Evolutionary conservation across 148 eudicot genomes (phyloP).

Genomic region (Silene latifolia): DNA sequence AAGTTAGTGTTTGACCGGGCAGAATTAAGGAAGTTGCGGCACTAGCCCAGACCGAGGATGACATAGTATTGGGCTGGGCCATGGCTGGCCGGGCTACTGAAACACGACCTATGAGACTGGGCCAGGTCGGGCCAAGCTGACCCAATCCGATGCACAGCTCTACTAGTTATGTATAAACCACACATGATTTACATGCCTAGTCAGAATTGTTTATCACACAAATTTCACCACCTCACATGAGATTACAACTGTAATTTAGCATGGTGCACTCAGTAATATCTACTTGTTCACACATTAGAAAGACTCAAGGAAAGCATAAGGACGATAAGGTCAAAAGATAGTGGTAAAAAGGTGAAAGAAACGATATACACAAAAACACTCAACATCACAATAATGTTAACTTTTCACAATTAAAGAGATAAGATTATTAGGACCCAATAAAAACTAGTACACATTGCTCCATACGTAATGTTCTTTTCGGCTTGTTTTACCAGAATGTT

Average conservation of each 20-base stretch:
- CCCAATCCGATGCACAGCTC: no score
- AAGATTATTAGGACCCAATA: conserved; percentile 3
- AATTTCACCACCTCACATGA: neutral
- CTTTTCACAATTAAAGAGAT: neutral
- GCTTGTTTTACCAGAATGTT: conserved; percentile 1
- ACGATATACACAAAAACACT: neutral
- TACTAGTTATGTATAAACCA: no score
- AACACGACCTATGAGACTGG: no score
- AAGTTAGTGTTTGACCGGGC: no score
- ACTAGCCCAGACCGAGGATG: no score
- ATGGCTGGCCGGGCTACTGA: no score
- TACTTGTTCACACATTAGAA: neutral
- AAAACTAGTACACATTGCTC: neutral
- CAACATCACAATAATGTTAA: conserved; percentile 5
- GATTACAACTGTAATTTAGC: neutral
- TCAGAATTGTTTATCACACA: neutral
- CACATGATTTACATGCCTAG: neutral
- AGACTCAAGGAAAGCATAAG: neutral
- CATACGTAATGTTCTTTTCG: conserved; percentile 9
- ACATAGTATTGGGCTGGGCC: no score
- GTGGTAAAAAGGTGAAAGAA: neutral
- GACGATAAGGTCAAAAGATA: neutral
- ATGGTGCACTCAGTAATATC: no score
- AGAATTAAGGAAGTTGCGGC: no score
- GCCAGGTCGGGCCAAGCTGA: no score